phyloP scores from a whole-genome alignment of 2,329 filamentous ascomycete genomes.

The Chaetomium sp. region DNA sequence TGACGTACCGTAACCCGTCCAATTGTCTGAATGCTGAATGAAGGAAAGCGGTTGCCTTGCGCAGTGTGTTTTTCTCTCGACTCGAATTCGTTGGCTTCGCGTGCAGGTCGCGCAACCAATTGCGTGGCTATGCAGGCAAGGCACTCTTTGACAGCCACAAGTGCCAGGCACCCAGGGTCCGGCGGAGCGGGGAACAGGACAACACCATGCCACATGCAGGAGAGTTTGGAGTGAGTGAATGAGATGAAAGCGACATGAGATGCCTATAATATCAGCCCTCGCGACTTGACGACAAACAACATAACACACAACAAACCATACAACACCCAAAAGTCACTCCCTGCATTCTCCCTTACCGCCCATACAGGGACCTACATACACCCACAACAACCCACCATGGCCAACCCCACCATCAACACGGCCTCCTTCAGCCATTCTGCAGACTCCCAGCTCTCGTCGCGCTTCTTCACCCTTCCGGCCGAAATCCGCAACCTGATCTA shows the following conservation, averaged over 20 bases:
- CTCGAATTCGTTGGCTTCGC: neutral
- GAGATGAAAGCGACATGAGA: neutral
- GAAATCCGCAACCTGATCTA: slow-evolving; percentile 42
- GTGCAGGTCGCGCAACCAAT: neutral
- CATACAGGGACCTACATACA: too few species aligned
- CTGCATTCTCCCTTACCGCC: neutral
- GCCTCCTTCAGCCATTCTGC: slow-evolving; percentile 42
- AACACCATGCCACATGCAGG: neutral
- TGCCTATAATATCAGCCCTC: neutral
- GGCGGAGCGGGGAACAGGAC: slow-evolving; percentile 3
- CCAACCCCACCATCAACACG: neutral
- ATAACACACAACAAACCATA: neutral
- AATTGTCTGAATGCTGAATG: neutral
- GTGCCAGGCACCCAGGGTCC: slow-evolving; percentile 11
- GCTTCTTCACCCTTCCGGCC: slow-evolving; percentile 36
- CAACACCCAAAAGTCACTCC: neutral
- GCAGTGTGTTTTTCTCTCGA: neutral
- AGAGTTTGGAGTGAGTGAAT: neutral
- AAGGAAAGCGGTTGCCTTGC: neutral
- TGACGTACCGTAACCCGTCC: neutral
- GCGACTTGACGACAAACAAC: neutral
- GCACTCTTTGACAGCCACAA: neutral
- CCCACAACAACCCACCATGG: slow-evolving; percentile 9
- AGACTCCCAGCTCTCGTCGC: slow-evolving; percentile 48
- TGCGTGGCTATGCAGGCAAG: slow-evolving; percentile 7